Evolutionary conservation across 2,329 filamentous ascomycete species (phyloP), one percentile per base, ranked within the genome.

Genomic region (Diaporthe nobilis): DNA sequence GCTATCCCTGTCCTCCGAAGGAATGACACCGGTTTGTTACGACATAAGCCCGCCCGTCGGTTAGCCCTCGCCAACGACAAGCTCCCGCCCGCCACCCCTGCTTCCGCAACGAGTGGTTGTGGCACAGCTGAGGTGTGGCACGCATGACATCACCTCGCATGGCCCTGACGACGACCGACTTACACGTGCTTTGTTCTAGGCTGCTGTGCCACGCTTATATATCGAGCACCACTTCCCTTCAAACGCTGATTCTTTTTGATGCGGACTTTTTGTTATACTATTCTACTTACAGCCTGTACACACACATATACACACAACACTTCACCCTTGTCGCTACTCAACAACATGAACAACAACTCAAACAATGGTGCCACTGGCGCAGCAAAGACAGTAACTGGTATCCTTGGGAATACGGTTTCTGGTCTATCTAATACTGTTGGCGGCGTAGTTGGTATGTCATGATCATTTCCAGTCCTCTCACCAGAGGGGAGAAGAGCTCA

Each of bases 341-440:
- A 10, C 72, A 78, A 28, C 28, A 80, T 78, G 76, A 79, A 73
- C 75, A 77, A 78, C 73, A 76, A 78, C 77, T 78, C 80, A 42
- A 74, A 80, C 60, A 80, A 82, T 76, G 63, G 75, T 20, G 79
- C 81, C 65, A 83, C 81, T n/a, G 76, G 76, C 37, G 72, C 75
- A 6, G 74, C 68, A 39, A 80, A 82, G 78, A 70, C 74, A 37
- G 80, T 81, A 3, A 31, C 31, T 31, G 31, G 31, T 1, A 31
- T 31, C 1, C 31, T 31, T 31, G 31, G 31, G 42, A 81, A 82
- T 77, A 83, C 82, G 0, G 78, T 81, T 44, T 80, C 80, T 12
- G 81, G 81, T 8, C 70, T 83, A 44, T 79, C 81, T 47, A 82
- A 82, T 78, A 83, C 82, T 2, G 80, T 82, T 5, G 81, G 82